A percentile compares a stretch with the other conserved stretches of the same genome.
Evolutionary conservation across 768 basidiomycete species (phyloP).

Genomic region (Auricularia sp.): DNA sequence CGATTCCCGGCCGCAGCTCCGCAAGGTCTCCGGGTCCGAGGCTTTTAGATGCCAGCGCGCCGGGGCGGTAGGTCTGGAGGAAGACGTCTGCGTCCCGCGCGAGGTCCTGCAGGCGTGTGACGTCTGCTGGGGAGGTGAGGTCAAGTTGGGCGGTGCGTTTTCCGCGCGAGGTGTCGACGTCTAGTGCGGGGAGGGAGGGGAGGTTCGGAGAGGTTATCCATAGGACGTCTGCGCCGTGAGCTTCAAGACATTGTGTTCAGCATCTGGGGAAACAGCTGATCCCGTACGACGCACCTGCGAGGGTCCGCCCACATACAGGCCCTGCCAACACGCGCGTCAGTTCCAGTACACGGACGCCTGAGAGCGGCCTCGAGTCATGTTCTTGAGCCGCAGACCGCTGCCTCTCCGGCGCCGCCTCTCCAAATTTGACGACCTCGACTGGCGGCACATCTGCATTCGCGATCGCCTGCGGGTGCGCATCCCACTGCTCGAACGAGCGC

Average conservation of each 20-base stretch:
- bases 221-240: conserved; percentile 49
- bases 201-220: conserved; percentile 44
- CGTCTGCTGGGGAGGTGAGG: conserved; percentile 25
- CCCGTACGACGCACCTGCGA: conserved; percentile 33
- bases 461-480: conserved; percentile 36
- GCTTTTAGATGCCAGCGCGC: conserved; percentile 35
- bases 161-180: conserved; percentile 50
- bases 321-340: conserved; percentile 50
- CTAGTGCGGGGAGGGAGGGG: conserved; percentile 40
- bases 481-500: conserved; percentile 41
- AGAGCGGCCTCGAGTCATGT: conserved; percentile 25
- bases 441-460: conserved; percentile 32
- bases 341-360: conserved; percentile 46
- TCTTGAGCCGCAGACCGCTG: neutral
- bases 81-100: conserved; percentile 42
- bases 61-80: conserved; percentile 50
- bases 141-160: conserved; percentile 56
- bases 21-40: conserved; percentile 36
- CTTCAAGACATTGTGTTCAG: conserved; percentile 16
- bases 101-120: conserved; percentile 25
- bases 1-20: conserved; percentile 32
- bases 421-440: conserved; percentile 35
- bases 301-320: conserved; percentile 43
- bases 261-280: neutral
- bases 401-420: conserved; percentile 28